Base-by-base conservation (phyloP, 2,329 filamentous ascomycete genomes). In the Penicillium concentricum region DNA sequence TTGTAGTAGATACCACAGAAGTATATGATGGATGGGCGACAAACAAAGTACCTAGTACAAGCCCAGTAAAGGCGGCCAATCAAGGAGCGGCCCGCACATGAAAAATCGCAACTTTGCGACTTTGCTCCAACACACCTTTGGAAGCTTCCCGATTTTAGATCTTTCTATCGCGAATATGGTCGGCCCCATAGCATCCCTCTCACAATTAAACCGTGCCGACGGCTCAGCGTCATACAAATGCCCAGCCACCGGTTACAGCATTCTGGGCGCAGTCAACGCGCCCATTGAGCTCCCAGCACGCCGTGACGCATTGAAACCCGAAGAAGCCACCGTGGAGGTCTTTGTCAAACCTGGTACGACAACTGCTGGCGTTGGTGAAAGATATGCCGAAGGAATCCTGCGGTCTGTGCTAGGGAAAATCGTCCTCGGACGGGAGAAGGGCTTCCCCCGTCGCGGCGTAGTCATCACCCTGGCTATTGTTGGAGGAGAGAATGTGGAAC, bases 321-420 rank as follows among this genome's bases (percentile, higher is more conserved):
- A 96, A 74, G 92, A 97, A 78, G 91, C 93, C 28, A 85, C 88
- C 48, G 81, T 99, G 63, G 94, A 97, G 75, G 90, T 99, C 56
- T 87, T 93, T 71, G 85, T 99, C 62, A 86, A 94, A 72, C 93
- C 93, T 47, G 88, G 89, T 35, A 87, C 88, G 61, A 92, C 92
- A 16, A 87, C 94, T 44, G 91, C 90, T 79, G 89, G 92, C 87
- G 88, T 89, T 18, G 84, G 87, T 60, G 89, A 92, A 75, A 84
- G 91, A 66, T 91, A 96, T 74, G 84, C 96, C 24, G 92, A 97
- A 76, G 85, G 70, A 4, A 71, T 78, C 37, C 47, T 79, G 42
- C 73, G 69, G 32, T 67, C 64, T 42, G 65, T 77, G 44, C 60
- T 79, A 38, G 65, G 68, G 26, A 67, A 71, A 45, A 58, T 79